These are phyloP conservation scores for Mycena citricolor DNA, from an alignment of 1,284 basidiomycete genomes.

Conservation along the genomic window DNA sequence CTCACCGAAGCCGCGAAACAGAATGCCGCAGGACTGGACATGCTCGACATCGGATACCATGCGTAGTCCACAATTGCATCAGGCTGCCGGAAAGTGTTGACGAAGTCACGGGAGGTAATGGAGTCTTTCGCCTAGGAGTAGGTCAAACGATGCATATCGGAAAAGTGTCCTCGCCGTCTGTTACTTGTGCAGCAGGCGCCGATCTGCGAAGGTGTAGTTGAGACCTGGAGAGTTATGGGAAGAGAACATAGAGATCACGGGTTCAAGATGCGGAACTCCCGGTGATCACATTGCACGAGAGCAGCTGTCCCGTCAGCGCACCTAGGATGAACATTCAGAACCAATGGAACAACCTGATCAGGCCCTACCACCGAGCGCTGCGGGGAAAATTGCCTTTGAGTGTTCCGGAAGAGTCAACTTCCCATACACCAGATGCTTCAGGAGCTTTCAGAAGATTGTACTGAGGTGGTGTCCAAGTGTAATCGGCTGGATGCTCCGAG, in stretches of 20 bases:
- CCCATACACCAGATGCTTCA: background rate
- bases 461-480: slow-evolving; percentile 26
- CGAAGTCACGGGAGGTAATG: no score
- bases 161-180: background rate
- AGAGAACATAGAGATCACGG: slow-evolving; percentile 32
- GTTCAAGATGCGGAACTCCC: slow-evolving; percentile 49
- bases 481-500: background rate
- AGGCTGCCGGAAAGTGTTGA: slow-evolving; percentile 30
- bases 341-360: slow-evolving; percentile 7
- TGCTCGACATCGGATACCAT: slow-evolving; percentile 81
- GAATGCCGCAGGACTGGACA: slow-evolving; percentile 57
- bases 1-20: slow-evolving; percentile 82
- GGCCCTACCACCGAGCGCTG: slow-evolving; percentile 47
- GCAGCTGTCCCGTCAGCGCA: slow-evolving; percentile 62
- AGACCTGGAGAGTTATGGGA: background rate
- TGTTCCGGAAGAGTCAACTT: slow-evolving; percentile 26
- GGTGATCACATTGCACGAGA: slow-evolving; percentile 62
- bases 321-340: slow-evolving; percentile 38
- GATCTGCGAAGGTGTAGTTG: background rate
- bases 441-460: slow-evolving; percentile 25
- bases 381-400: slow-evolving; percentile 45
- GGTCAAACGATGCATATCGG: background rate
- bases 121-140: no score
- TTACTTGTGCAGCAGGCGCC: slow-evolving; percentile 8
- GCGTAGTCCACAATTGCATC: slow-evolving; percentile 71